These are phyloP conservation scores for Tolypocladium pustulatum DNA, from an alignment of 2,329 filamentous ascomycete species.

Conservation along the genomic window DNA sequence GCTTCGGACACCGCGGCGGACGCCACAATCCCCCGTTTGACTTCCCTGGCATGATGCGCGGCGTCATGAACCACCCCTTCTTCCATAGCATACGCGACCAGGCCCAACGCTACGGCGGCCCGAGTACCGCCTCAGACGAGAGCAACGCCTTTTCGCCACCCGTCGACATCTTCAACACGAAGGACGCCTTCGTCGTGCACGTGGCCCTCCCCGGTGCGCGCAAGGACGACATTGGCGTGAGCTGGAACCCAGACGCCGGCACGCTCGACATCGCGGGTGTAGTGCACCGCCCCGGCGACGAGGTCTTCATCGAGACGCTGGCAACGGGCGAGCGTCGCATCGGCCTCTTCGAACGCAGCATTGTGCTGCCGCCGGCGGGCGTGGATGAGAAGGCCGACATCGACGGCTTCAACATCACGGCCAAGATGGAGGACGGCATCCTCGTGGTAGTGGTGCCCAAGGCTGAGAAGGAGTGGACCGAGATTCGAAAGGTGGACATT, in stretches of 20 bases:
- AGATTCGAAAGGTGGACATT: conserved; percentile 50
- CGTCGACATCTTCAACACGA: conserved; percentile 66
- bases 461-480: conserved; percentile 54
- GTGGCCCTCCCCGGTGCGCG: conserved; percentile 68
- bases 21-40: conserved; percentile 23
- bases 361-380: conserved; percentile 45
- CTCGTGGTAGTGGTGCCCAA: conserved; percentile 70
- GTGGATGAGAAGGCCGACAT: conserved; percentile 43
- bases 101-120: conserved; percentile 14
- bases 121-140: conserved; percentile 4
- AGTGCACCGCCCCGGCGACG: conserved; percentile 61
- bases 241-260: conserved; percentile 61
- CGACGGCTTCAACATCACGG: conserved; percentile 56
- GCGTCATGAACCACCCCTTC: conserved; percentile 30
- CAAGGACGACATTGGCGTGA: conserved; percentile 68
- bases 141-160: conserved; percentile 47
- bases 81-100: conserved; percentile 30
- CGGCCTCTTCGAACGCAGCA: conserved; percentile 62
- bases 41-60: conserved; percentile 26
- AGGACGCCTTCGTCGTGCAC: conserved; percentile 57
- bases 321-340: conserved; percentile 57
- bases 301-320: conserved; percentile 55
- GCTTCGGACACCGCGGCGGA: conserved; percentile 12
- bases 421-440: conserved; percentile 70
- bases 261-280: conserved; percentile 61